phyloP scores from a whole-genome alignment of 176 grass and related monocot species.

The Sorghum bicolor region DNA sequence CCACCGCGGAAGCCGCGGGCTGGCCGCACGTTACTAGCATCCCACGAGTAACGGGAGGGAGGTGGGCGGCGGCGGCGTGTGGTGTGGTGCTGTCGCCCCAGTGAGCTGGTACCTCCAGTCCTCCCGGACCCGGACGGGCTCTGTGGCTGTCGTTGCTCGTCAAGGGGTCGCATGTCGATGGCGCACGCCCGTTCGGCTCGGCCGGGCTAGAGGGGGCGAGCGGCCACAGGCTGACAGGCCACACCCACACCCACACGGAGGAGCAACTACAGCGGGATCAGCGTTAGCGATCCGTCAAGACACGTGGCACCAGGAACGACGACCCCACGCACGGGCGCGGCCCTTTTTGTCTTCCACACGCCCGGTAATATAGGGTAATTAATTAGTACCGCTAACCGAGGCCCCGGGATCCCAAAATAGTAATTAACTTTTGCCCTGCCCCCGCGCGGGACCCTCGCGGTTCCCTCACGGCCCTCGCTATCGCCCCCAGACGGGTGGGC shows the following conservation, averaged over 20 bases:
- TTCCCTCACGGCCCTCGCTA: background rate
- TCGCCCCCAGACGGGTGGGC: constrained; percentile 15
- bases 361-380: background rate
- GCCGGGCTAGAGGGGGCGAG: too few relatives aligned
- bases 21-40: constrained; percentile 28
- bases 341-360: background rate
- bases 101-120: background rate
- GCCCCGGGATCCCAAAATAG: constrained; percentile 31
- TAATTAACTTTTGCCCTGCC: background rate
- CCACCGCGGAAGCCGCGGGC: background rate
- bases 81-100: background rate
- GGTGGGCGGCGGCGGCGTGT: background rate
- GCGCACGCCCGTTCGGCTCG: too few relatives aligned
- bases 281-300: too few relatives aligned
- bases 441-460: background rate
- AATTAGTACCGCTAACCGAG: background rate
- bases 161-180: too few relatives aligned
- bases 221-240: too few relatives aligned
- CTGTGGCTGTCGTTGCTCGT: constrained; percentile 14
- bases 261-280: too few relatives aligned
- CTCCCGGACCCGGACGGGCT: background rate
- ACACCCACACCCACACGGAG: too few relatives aligned
- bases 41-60: background rate
- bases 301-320: background rate
- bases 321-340: background rate